Base-by-base conservation (phyloP, 371 early-diverging fungal species). In the Haplosporangium sp. region DNA sequence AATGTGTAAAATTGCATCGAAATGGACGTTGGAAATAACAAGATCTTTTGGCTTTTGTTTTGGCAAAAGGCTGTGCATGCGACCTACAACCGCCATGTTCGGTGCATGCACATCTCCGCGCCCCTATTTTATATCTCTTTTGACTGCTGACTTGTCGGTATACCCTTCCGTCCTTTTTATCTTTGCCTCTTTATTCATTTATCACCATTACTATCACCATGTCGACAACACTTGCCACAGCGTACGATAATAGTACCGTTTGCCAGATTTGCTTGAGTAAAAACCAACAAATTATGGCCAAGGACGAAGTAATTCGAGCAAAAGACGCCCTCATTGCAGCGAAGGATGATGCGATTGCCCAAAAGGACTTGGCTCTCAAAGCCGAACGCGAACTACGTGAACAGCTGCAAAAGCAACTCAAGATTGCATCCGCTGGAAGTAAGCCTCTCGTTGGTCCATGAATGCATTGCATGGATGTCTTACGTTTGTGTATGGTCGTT, bases 241-340 rank as follows among this genome's bases (percentile, higher is more conserved):
- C 60, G 6, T 64, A 40, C 21, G 46, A 55, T 36, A 47, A 56
- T 37, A 37, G 42, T 38, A 52, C 16, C 3, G 65, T 56, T 18
- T 74, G 68, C 23, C 60, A 59, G 52, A 63, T 67, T 18, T 74
- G 74, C 29, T 36, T 53, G 55, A 63, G 62, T 43, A 67, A 66
- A 48, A 53, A 73, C 52, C 73, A 67, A 37, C 73, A 73, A 55
- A 67, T 73, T 46, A 38, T 59, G 16, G 68, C 62, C 56, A 74
- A 74, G 42, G 69, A 74, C 51, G 69, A 74, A 40, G 69, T 69
- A n/a, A 69, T 74, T 18, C 59, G 62, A 29, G 74, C 74, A 45
- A 74, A 74, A 42, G 74, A 74, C 38, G 74, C 59, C 16, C 62
- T 69, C 11, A 74, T 74, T 12, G 74, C 74, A 0, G 74, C 74